Evolutionary conservation across 805 yeast genomes (phyloP).

Genomic region (Pichia cephalocereana): DNA sequence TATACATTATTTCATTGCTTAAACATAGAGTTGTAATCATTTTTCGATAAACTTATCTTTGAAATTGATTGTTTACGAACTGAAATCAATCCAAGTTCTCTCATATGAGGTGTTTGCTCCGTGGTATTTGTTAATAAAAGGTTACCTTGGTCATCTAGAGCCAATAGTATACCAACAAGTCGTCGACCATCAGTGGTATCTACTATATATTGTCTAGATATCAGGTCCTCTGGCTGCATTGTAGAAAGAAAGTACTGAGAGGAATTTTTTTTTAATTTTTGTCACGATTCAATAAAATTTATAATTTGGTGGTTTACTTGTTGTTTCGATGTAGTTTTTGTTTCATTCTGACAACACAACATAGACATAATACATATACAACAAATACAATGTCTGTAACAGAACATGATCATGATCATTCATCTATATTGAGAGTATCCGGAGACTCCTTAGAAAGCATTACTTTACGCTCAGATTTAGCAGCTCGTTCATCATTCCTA

Average conservation of each 20-base stretch:
- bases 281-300: too few relatives aligned
- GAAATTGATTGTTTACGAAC: slow-evolving; percentile 35
- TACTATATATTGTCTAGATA: slow-evolving; percentile 24
- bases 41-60: slow-evolving; percentile 19
- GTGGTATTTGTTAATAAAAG: slow-evolving; percentile 31
- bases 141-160: slow-evolving; percentile 36
- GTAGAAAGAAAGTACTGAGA: slow-evolving; percentile 10
- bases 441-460: slow-evolving; percentile 18
- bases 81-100: slow-evolving; percentile 47
- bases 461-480: slow-evolving; percentile 27
- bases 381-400: background rate
- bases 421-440: slow-evolving; percentile 19
- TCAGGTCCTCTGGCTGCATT: slow-evolving; percentile 22
- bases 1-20: background rate
- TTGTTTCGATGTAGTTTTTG: too few relatives aligned
- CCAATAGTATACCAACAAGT: slow-evolving; percentile 31
- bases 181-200: slow-evolving; percentile 25
- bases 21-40: slow-evolving; percentile 14
- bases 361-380: too few relatives aligned
- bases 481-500: slow-evolving; percentile 25
- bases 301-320: too few relatives aligned
- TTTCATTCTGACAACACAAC: too few relatives aligned
- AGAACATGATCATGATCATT: slow-evolving; percentile 10
- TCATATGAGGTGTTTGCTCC: slow-evolving; percentile 18
- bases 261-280: too few relatives aligned